These are phyloP conservation scores for Botryotinia globosa DNA, from an alignment of 2,329 filamentous ascomycete genomes.

Conservation along the genomic window DNA sequence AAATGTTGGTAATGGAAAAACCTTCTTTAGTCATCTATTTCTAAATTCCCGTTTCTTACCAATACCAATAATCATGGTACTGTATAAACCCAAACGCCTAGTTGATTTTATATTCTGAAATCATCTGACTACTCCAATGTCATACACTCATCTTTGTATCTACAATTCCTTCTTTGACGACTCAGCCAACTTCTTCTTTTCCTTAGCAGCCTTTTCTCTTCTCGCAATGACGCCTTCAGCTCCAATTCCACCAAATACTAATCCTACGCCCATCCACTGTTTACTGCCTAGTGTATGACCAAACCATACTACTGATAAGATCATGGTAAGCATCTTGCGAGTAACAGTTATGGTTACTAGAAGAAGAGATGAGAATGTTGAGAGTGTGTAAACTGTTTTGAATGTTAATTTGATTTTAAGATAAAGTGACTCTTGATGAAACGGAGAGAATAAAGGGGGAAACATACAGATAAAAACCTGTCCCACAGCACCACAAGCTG, in stretches of 20 bases:
- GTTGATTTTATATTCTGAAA: not conserved
- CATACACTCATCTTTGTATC: slow-evolving; percentile 1
- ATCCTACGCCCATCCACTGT: slow-evolving; percentile 87
- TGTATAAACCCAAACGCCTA: not conserved
- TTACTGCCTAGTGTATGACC: slow-evolving; percentile 82
- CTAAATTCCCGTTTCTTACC: not conserved
- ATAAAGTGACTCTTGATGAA: not conserved
- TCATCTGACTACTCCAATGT: not conserved
- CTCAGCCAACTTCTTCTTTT: slow-evolving; percentile 37
- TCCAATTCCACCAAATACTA: slow-evolving; percentile 95
- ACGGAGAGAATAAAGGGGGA: slow-evolving; percentile 7
- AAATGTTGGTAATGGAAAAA: not conserved
- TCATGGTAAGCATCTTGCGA: slow-evolving; percentile 99
- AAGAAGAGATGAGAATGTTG: slow-evolving; percentile 85
- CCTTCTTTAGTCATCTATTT: not conserved
- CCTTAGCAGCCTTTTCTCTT: slow-evolving; percentile 80
- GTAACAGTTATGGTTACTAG: slow-evolving; percentile 97
- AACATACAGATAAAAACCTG: slow-evolving; percentile 88
- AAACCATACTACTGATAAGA: slow-evolving; percentile 91
- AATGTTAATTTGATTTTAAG: slow-evolving; percentile 3
- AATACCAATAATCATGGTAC: not conserved
- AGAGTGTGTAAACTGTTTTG: slow-evolving; percentile 72
- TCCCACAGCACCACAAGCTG: slow-evolving; percentile 83
- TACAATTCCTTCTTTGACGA: slow-evolving; percentile 33
- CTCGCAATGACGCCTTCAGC: slow-evolving; percentile 81